Evolutionary conservation across 257 asterid genomes (phyloP).

Genomic region (Solanum etuberosum): DNA sequence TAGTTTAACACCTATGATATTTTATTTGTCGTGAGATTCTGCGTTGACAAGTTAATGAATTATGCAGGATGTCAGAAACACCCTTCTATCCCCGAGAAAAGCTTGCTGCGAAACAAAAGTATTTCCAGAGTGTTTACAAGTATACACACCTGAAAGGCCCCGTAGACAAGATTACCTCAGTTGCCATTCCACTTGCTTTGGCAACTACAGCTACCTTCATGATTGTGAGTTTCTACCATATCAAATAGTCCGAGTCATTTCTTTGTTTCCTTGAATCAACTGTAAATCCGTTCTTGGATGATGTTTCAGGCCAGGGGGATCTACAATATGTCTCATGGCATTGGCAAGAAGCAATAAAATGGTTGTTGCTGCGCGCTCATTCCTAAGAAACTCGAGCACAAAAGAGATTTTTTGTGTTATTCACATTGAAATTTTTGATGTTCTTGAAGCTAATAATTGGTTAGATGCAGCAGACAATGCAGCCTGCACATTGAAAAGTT

Average conservation of each 20-base stretch:
- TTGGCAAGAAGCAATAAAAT: conserved; percentile 70
- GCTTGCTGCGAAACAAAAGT: conserved; percentile 51
- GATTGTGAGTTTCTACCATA: conserved; percentile 40
- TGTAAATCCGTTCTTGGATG: not conserved
- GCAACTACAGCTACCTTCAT: conserved; percentile 39
- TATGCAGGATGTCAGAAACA: conserved; percentile 61
- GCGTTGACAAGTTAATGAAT: not conserved
- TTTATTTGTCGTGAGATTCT: not conserved
- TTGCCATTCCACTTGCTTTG: conserved; percentile 57
- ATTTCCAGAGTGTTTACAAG: conserved; percentile 51
- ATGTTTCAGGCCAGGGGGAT: conserved; percentile 55
- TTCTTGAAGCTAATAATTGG: not conserved
- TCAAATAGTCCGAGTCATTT: not conserved
- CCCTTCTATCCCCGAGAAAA: conserved; percentile 72
- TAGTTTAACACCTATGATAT: not conserved
- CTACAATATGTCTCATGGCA: conserved; percentile 74
- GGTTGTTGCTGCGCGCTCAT: not conserved
- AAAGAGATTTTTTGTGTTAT: not conserved
- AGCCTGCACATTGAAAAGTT: not conserved
- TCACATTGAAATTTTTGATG: not conserved
- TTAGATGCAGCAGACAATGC: not conserved
- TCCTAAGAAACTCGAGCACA: not conserved
- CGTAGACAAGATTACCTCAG: conserved; percentile 51
- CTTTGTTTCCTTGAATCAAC: not conserved
- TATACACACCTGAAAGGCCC: conserved; percentile 53